Evolutionary conservation across 2,329 filamentous ascomycete genomes (phyloP).

Genomic region (Elsinoe australis): DNA sequence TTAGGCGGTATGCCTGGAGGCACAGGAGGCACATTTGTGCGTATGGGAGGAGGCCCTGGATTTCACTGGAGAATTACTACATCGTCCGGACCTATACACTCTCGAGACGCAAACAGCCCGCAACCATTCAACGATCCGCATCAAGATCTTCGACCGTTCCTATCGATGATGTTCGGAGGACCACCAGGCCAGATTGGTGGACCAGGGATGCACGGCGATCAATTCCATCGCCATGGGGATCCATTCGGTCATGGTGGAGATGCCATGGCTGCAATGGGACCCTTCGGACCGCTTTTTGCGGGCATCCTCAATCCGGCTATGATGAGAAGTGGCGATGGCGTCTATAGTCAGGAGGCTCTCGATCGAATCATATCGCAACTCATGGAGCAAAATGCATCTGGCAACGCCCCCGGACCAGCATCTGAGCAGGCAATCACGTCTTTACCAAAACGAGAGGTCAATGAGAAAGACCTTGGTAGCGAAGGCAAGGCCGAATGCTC

Average conservation of each 20-base stretch:
- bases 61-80: constrained; percentile 29
- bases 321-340: constrained; percentile 62
- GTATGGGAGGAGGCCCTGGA: constrained; percentile 21
- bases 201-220: constrained; percentile 1
- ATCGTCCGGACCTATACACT: constrained; percentile 30
- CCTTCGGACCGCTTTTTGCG: constrained; percentile 42
- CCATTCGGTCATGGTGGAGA: constrained; percentile 16
- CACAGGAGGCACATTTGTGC: background rate
- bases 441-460: constrained; percentile 58
- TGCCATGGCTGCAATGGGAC: constrained; percentile 23
- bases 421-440: constrained; percentile 64
- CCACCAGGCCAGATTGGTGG: constrained; percentile 10
- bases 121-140: constrained; percentile 8
- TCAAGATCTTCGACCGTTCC: constrained; percentile 10
- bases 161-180: constrained; percentile 16
- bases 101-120: constrained; percentile 45
- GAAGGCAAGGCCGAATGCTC: constrained; percentile 74
- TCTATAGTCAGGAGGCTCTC: constrained; percentile 83
- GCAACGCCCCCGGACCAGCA: constrained; percentile 75
- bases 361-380: constrained; percentile 81
- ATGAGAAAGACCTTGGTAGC: constrained; percentile 59
- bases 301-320: constrained; percentile 37
- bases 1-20: background rate
- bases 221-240: constrained; percentile 14
- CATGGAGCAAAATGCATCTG: constrained; percentile 73